phyloP scores from a whole-genome alignment of 768 basidiomycete genomes.

The Calocybe indica region DNA sequence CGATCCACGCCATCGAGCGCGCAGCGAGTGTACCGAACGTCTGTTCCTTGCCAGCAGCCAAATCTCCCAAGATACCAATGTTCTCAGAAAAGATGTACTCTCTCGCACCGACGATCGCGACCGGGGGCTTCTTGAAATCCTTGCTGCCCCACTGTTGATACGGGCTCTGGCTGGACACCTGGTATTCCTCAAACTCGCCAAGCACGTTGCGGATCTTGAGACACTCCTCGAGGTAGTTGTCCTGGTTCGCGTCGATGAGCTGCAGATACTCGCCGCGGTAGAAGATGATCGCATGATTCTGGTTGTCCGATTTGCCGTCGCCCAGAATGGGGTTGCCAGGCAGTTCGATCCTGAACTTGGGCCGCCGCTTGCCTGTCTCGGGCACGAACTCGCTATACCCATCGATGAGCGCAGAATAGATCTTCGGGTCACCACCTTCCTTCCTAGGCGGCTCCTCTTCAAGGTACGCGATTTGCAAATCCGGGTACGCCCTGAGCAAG shows the following conservation, averaged over 20 bases:
- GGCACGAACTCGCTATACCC: conserved; percentile 95
- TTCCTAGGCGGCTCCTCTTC: conserved; percentile 93
- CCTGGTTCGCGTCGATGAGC: conserved; percentile 99
- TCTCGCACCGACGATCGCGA: conserved; percentile 96
- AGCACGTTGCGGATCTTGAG: conserved; percentile 99
- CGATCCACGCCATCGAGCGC: conserved; percentile 93
- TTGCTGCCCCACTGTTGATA: conserved; percentile 87
- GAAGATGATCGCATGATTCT: conserved; percentile 99
- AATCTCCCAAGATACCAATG: conserved; percentile 96
- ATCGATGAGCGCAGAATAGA: conserved; percentile 95
- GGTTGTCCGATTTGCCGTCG: conserved; percentile 99
- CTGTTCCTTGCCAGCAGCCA: conserved; percentile 98
- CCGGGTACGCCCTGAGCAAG: conserved; percentile 93
- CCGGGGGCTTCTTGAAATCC: conserved; percentile 83
- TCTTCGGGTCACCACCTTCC: conserved; percentile 91
- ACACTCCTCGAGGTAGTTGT: conserved; percentile 99
- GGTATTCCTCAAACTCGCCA: conserved; percentile 94
- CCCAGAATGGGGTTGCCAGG: conserved; percentile 99
- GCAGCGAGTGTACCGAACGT: conserved; percentile 99
- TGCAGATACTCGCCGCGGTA: conserved; percentile 99
- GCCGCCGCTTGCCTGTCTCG: conserved; percentile 81
- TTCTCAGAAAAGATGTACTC: conserved; percentile 99
- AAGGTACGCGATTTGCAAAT: conserved; percentile 96
- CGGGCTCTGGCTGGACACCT: conserved; percentile 80
- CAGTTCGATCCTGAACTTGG: conserved; percentile 97